Evolutionary conservation across 1,139 yeast species (phyloP).

Genomic region (Keqinozyma sinolaborantium): DNA sequence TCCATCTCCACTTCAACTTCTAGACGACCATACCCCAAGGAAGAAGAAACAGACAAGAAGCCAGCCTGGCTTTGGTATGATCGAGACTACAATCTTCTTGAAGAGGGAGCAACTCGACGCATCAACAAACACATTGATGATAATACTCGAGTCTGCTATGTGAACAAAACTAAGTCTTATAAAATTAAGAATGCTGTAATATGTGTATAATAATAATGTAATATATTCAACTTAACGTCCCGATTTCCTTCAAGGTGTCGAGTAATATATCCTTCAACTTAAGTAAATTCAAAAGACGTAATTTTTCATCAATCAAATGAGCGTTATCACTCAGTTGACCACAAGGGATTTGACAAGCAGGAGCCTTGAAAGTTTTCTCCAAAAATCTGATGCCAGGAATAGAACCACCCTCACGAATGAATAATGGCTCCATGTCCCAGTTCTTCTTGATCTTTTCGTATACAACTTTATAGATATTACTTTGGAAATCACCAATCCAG

Average conservation of each 20-base stretch:
- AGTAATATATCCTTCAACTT: slow-evolving; percentile 67
- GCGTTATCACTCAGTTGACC: slow-evolving; percentile 96
- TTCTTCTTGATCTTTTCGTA: slow-evolving; percentile 54
- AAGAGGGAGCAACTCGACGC: not conserved
- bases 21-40: too few relatives aligned
- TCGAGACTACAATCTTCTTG: slow-evolving; percentile 20
- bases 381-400: slow-evolving; percentile 86
- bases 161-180: slow-evolving; percentile 13
- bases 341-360: slow-evolving; percentile 94
- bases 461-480: slow-evolving; percentile 66
- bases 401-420: slow-evolving; percentile 94
- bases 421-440: slow-evolving; percentile 73
- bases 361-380: slow-evolving; percentile 78
- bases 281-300: slow-evolving; percentile 73
- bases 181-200: not conserved
- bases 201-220: not conserved
- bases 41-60: not conserved
- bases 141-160: slow-evolving; percentile 20
- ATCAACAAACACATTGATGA: not conserved
- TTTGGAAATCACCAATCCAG: slow-evolving; percentile 87
- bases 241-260: slow-evolving; percentile 46
- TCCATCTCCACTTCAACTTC: too few relatives aligned
- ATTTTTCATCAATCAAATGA: slow-evolving; percentile 82
- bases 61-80: slow-evolving; percentile 31
- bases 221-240: slow-evolving; percentile 7